Base-by-base conservation (phyloP, 2,329 filamentous ascomycete species). In the Coniochaeta prunicola region DNA sequence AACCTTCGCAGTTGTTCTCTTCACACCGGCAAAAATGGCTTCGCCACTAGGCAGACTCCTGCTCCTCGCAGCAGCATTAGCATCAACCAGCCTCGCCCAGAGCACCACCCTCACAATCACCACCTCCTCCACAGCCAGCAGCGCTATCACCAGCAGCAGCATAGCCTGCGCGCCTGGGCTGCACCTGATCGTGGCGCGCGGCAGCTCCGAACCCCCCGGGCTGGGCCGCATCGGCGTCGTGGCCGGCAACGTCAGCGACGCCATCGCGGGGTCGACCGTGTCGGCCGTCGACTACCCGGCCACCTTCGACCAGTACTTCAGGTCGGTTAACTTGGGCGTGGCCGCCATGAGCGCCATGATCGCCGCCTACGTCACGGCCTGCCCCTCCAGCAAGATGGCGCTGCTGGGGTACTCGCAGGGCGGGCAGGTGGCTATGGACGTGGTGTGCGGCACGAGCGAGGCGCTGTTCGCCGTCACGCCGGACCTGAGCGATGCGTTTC, bases 321-420 rank as follows among this genome's bases (percentile, higher is more conserved):
- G 3, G 7, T 68, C 66, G 2, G 60, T 65, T 50, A 58, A 56
- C 9, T 34, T 34, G 26, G 67, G 64, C 10, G 60, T 62, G 9
- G 19, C 53, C 4, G 63, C 58, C n/a, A 64, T 68, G 56, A 58
- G 36, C 28, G 54, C 58, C 24, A 21, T 64, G 53, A 45, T 67
- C 17, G 54, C 40, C 12, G 48, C 56, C 3, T 66, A 68, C 58
- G 58, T 59, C 8, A 40, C 28, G 13, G 59, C 28, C 34, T 68
- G 67, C 34, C 65, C 67, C 1, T 38, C 57, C 19, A 60, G 60
- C 58, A 68, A 63, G 60, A 61, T 68, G n/a, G 66, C 62, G 10
- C 60, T 68, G 57, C 57, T 68, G 50, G 67, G 67, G 1, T 68
- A 66, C 42, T 66, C 64, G 12, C 67, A 65, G 60, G 66, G 66